Percentiles rank a stretch among this genome's conserved stretches.
Conservation (phyloP, 192 early-diverging fungal genomes). For the Coemansia aciculifera region DNA sequence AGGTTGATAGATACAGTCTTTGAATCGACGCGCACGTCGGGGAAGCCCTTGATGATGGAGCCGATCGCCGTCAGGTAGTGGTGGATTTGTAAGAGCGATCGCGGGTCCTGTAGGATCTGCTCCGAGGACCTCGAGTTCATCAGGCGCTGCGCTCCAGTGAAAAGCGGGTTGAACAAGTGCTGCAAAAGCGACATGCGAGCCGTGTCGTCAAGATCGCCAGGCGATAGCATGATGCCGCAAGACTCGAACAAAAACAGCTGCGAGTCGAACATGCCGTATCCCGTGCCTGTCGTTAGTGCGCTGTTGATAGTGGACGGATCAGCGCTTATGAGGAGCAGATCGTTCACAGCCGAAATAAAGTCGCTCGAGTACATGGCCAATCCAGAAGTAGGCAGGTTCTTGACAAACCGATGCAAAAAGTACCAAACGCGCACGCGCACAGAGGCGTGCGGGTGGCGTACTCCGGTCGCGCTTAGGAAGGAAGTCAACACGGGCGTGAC, state of each 20-base stretch:
- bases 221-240: slow-evolving; percentile 88
- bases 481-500: slow-evolving; percentile 38
- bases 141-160: slow-evolving; percentile 72
- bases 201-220: slow-evolving; percentile 62
- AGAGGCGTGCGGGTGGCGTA: slow-evolving; percentile 69
- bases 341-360: slow-evolving; percentile 53
- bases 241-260: slow-evolving; percentile 92
- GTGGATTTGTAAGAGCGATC: slow-evolving; percentile 73
- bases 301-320: slow-evolving; percentile 48
- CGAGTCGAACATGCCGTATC: slow-evolving; percentile 66
- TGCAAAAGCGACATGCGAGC: slow-evolving; percentile 71
- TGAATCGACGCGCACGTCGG: slow-evolving; percentile 53
- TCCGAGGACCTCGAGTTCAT: slow-evolving; percentile 59
- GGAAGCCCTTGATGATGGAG: slow-evolving; percentile 78
- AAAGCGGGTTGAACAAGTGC: slow-evolving; percentile 75
- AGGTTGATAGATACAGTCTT: slow-evolving; percentile 30
- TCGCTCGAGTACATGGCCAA: slow-evolving; percentile 51
- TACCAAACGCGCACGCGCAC: slow-evolving; percentile 85
- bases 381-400: slow-evolving; percentile 55
- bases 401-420: slow-evolving; percentile 82
- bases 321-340: slow-evolving; percentile 73
- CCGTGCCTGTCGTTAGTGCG: not conserved
- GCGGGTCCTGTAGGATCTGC: slow-evolving; percentile 62
- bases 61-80: slow-evolving; percentile 85
- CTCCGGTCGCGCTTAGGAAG: slow-evolving; percentile 58